Conservation (phyloP, 1,284 basidiomycete species). For the Melampsora americana region DNA sequence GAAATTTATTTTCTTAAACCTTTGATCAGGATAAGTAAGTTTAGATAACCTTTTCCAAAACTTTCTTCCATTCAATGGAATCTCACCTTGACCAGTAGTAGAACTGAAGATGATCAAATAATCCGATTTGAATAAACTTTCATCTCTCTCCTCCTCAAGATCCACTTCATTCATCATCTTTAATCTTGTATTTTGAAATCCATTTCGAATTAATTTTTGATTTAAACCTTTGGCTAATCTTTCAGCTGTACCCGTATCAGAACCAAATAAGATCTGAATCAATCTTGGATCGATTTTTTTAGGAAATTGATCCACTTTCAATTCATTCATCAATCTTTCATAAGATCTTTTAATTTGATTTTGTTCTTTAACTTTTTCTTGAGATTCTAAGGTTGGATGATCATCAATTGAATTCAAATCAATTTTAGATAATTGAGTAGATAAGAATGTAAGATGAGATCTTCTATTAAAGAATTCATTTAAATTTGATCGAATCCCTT, state of each 20-base stretch:
- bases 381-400: constrained; percentile 76
- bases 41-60: constrained; percentile 83
- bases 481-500: constrained; percentile 90
- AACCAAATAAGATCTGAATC: constrained; percentile 76
- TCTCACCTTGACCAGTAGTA: constrained; percentile 97
- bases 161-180: constrained; percentile 72
- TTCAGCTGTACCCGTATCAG: constrained; percentile 90
- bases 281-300: constrained; percentile 73
- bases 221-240: constrained; percentile 88
- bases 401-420: too few species aligned
- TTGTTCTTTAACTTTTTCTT: constrained; percentile 76
- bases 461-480: constrained; percentile 91
- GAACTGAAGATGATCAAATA: constrained; percentile 86
- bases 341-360: constrained; percentile 81
- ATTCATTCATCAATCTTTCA: constrained; percentile 73
- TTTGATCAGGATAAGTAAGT: too few species aligned
- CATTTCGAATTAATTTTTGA: too few species aligned
- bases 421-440: constrained; percentile 67
- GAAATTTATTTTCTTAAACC: constrained; percentile 64
- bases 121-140: constrained; percentile 59
- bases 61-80: constrained; percentile 90
- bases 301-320: too few species aligned
- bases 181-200: constrained; percentile 76
- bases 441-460: constrained; percentile 90
- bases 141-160: constrained; percentile 76